Evolutionary conservation across 2,329 filamentous ascomycete genomes (phyloP), one percentile per base, ranked within the genome.

Genomic region (Ilyonectria destructans): DNA sequence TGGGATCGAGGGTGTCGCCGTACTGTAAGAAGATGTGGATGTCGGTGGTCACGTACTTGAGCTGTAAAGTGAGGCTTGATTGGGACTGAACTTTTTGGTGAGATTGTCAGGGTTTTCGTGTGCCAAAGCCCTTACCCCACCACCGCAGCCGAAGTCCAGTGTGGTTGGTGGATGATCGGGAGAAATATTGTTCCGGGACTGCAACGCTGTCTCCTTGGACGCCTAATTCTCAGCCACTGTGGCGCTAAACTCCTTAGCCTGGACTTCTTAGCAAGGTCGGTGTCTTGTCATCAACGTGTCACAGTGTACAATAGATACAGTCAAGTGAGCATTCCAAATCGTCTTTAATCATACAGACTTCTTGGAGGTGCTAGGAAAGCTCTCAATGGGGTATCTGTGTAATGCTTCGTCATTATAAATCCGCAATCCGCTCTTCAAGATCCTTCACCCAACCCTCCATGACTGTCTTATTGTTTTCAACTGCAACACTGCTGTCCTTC

Each of bases 401-500:
- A 74, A 69, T 52, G 43, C 57, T 71, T 77, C 68, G 61, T 71
- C 72, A 80, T 67, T 84, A 84, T 78, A 92, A 80, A 73, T 87
- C 87, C 68, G 87, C 87, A 80, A 98, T 87, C 81, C 93, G 92
- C 75, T 86, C 88, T 83, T 98, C 96, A 62, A 99, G 82, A 64
- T 92, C 93, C 80, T 93, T 93, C 5, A 98, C 93, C 94, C 95
- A 98, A 46, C 89, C 90, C 73, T 96, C 93, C 69, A 98, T 91
- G n/a, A 93, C 88, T 75, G 92, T 91, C 80, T 95, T 91, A 81
- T 99, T 99, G 58, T 87, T 89, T 71, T 89, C 89, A 84, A 97
- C 92, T 4, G 90, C 87, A 31, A 85, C 84, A 77, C 93, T 91
- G 4, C 92, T 91, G 67, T 92, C 88, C 69, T 86, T 86, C 76